Conservation (phyloP, 495 filamentous ascomycete species). For the Lophium mytilinum region DNA sequence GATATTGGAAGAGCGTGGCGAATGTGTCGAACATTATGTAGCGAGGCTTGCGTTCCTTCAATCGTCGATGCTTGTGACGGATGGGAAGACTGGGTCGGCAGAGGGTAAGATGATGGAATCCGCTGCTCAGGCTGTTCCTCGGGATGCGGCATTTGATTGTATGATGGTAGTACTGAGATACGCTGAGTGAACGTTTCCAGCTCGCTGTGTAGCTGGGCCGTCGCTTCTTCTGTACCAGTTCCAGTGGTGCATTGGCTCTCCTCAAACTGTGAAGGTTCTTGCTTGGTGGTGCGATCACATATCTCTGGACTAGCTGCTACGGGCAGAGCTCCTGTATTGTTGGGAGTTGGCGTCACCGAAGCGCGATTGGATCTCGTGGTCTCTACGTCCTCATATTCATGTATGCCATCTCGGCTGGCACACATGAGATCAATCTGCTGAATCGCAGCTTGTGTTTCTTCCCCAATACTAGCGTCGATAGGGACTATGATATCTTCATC, state of each 20-base stretch:
- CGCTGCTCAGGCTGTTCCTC: not conserved
- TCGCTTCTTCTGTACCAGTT: not conserved
- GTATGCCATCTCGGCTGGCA: not conserved
- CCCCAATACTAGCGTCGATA: not conserved
- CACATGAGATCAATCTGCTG: not conserved
- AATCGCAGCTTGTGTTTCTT: not conserved
- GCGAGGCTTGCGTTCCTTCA: conserved; percentile 20
- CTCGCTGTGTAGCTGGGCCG: not conserved
- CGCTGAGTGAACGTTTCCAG: not conserved
- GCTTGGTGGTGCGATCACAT: not conserved
- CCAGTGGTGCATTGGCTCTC: not conserved
- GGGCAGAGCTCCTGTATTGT: no score
- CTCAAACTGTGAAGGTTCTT: not conserved
- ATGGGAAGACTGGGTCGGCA: conserved; percentile 6
- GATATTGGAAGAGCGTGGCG: not conserved
- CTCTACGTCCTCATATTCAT: not conserved
- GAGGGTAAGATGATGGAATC: not conserved
- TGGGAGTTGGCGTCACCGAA: no score
- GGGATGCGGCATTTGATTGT: not conserved
- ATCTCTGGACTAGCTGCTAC: no score
- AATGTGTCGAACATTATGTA: not conserved
- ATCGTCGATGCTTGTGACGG: conserved; percentile 29
- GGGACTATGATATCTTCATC: not conserved
- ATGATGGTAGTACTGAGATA: not conserved
- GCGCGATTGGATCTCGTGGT: not conserved